Percentiles rank a stretch among this genome's conserved stretches.
Conservation (phyloP, 1,284 basidiomycete species). For the Boletus sp. region DNA sequence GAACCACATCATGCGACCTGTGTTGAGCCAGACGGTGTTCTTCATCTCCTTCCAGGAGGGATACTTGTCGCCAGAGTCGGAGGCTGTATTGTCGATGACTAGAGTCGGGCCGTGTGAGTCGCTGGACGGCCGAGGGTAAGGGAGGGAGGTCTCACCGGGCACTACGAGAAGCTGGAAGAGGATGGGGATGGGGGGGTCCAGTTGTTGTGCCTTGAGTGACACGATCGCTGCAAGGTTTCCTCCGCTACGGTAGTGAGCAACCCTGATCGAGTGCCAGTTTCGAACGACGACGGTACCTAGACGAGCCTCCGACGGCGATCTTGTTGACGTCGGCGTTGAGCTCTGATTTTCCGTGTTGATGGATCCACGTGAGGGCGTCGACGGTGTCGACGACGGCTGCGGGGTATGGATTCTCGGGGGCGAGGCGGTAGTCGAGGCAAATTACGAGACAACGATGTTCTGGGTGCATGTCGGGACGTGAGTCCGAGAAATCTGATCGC, state of each 20-base stretch:
- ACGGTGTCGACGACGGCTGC: conserved; percentile 71
- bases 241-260: conserved; percentile 42
- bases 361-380: conserved; percentile 62
- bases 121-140: background rate
- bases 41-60: conserved; percentile 57
- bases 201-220: conserved; percentile 56
- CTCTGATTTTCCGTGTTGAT: conserved; percentile 38
- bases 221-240: conserved; percentile 69
- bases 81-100: conserved; percentile 63
- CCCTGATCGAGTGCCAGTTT: background rate
- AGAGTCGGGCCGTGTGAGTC: background rate
- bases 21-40: conserved; percentile 56
- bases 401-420: conserved; percentile 72
- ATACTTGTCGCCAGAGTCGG: conserved; percentile 37
- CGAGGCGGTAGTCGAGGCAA: conserved; percentile 71
- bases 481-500: background rate
- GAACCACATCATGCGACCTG: conserved; percentile 72
- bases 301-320: conserved; percentile 63
- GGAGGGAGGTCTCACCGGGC: conserved; percentile 35
- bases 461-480: no score
- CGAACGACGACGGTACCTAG: conserved; percentile 46
- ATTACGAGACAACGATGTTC: conserved; percentile 45
- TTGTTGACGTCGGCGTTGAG: conserved; percentile 41
- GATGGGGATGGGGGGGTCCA: conserved; percentile 50
- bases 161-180: conserved; percentile 64